Evolutionary conservation across 2,329 filamentous ascomycete species (phyloP).

Genomic region (Diaporthe sp.): DNA sequence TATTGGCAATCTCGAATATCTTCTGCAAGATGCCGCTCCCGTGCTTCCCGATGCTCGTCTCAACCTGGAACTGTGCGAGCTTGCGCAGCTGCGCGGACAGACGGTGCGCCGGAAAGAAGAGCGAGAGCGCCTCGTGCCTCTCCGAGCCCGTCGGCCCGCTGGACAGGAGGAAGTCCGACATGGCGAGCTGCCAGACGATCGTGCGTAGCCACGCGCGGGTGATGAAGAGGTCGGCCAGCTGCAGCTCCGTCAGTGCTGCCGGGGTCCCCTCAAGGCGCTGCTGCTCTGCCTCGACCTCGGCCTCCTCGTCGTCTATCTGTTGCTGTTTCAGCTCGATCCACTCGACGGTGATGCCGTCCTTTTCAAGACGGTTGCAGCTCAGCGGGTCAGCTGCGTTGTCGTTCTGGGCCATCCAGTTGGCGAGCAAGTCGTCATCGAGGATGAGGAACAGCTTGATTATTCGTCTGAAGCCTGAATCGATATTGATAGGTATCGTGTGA

Average conservation of each 20-base stretch:
- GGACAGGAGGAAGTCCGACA: constrained; percentile 55
- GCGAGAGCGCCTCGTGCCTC: constrained; percentile 54
- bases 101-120: constrained; percentile 56
- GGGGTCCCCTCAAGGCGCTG: constrained; percentile 9
- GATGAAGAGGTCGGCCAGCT: constrained; percentile 57
- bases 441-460: constrained; percentile 55
- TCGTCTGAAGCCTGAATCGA: constrained; percentile 55
- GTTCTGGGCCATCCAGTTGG: constrained; percentile 51
- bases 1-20: constrained; percentile 72
- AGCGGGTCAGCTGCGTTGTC: constrained; percentile 10
- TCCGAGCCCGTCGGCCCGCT: constrained; percentile 50
- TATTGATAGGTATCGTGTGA: constrained; percentile 51
- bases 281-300: constrained; percentile 49
- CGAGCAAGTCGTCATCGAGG: constrained; percentile 56
- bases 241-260: constrained; percentile 53
- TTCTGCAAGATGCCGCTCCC: constrained; percentile 71
- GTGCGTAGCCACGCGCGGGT: constrained; percentile 59
- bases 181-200: constrained; percentile 58
- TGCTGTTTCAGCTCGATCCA: constrained; percentile 59
- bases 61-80: constrained; percentile 54
- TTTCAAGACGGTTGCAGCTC: constrained; percentile 39
- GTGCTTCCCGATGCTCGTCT: constrained; percentile 65
- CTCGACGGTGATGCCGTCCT: constrained; percentile 51
- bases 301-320: constrained; percentile 56
- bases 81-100: constrained; percentile 56